A percentile compares a stretch with the other conserved stretches of the same genome.
These are phyloP conservation scores for Zygosaccharomyces siamensis DNA, from an alignment of 805 yeast species.

Conservation along the genomic window DNA sequence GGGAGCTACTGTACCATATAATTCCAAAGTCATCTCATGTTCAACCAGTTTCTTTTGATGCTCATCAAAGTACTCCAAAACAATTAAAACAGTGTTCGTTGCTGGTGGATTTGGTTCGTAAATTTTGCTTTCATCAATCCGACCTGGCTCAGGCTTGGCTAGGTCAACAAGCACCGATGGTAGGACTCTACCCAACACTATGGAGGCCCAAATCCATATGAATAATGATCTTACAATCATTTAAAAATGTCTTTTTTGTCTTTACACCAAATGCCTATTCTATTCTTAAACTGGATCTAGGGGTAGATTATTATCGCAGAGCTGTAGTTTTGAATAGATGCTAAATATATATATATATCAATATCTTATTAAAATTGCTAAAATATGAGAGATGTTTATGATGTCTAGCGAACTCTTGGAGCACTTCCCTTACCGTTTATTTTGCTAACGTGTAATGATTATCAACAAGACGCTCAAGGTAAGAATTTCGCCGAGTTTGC, in stretches of 20 bases:
- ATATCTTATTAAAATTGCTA: no score
- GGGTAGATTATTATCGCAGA: no score
- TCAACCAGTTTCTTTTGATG: slow-evolving; percentile 10
- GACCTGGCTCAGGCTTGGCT: neutral
- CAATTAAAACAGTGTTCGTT: slow-evolving; percentile 25
- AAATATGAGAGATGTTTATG: neutral
- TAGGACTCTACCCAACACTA: neutral
- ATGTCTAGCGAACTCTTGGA: neutral
- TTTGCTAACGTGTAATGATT: neutral
- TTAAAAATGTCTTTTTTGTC: neutral
- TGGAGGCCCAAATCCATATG: slow-evolving; percentile 1
- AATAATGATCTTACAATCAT: neutral
- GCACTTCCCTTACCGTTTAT: neutral
- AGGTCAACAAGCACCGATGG: slow-evolving; percentile 11
- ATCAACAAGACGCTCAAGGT: neutral
- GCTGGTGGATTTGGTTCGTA: slow-evolving; percentile 37
- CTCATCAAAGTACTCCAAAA: slow-evolving; percentile 26
- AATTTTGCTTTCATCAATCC: slow-evolving; percentile 8
- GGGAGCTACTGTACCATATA: slow-evolving; percentile 65
- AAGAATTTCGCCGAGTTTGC: neutral
- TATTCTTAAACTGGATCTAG: neutral
- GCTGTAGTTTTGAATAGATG: no score
- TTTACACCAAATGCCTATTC: neutral
- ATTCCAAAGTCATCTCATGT: slow-evolving; percentile 47
- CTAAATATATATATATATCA: neutral